Evolutionary conservation across 805 yeast species (phyloP).

Genomic region (Spencermartinsiella europaea): DNA sequence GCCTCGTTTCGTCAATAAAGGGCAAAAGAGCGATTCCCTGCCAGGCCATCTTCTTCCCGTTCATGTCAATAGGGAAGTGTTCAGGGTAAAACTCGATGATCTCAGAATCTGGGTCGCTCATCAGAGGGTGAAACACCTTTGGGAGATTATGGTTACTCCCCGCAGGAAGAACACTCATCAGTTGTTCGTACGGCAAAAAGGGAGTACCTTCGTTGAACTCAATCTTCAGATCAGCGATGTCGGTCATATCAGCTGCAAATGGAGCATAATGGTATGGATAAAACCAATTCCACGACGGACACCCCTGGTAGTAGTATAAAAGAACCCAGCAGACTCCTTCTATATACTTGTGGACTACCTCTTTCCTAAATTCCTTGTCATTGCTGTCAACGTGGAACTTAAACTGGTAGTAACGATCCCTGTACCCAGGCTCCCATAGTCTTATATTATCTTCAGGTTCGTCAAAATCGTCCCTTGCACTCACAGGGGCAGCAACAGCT

Average conservation of each 20-base stretch:
- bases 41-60: slow-evolving; percentile 93
- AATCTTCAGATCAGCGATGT: slow-evolving; percentile 42
- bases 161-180: slow-evolving; percentile 93
- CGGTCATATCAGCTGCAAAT: slow-evolving; percentile 80
- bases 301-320: slow-evolving; percentile 91
- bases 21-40: slow-evolving; percentile 89
- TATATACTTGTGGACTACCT: slow-evolving; percentile 66
- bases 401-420: slow-evolving; percentile 67
- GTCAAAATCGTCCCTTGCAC: slow-evolving; percentile 30
- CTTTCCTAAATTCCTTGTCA: slow-evolving; percentile 46
- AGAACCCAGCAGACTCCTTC: slow-evolving; percentile 98
- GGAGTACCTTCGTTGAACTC: slow-evolving; percentile 67
- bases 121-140: slow-evolving; percentile 68
- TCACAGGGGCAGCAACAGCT: slow-evolving; percentile 1
- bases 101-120: slow-evolving; percentile 74
- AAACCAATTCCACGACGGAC: slow-evolving; percentile 98
- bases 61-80: slow-evolving; percentile 86
- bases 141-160: slow-evolving; percentile 87
- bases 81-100: slow-evolving; percentile 90
- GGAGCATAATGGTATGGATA: slow-evolving; percentile 98
- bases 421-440: slow-evolving; percentile 84
- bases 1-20: slow-evolving; percentile 77
- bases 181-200: slow-evolving; percentile 84
- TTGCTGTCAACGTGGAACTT: slow-evolving; percentile 57
- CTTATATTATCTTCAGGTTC: slow-evolving; percentile 52